Evolutionary conservation across 805 yeast genomes (phyloP), one percentile per base, ranked within the genome.

Genomic region (Schwanniomyces pseudopolymorphus): DNA sequence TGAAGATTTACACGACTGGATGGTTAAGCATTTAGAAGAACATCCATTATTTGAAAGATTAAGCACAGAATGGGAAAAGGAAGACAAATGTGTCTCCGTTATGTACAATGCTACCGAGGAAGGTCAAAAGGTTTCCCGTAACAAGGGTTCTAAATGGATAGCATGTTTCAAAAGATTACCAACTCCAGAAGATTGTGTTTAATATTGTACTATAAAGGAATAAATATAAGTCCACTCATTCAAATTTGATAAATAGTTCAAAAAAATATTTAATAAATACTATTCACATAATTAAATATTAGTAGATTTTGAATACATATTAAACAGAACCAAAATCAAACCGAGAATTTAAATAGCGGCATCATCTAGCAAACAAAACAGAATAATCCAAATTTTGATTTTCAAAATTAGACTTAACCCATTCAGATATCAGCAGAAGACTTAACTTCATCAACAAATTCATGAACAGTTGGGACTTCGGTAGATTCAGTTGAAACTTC

Each of bases 31-130:
- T 68, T 69, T 94, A 46, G 90, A 87, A 46, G 87, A 79, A 49
- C 99, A 94, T 67, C 97, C 98, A 3, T 68, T 94, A 59, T 94
- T 94, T 63, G 89, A 84, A 67, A 80, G 97, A 55, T 77, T 90
- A 52, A 69, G 78, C 37, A 72, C 79, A 50, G 91, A 87, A 52
- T 89, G 95, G 88, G 97, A 91, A 67, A 63, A 66, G 2, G 67
- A 74, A 19, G 99, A 94, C 66, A 70, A 72, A 51, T 91, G 98
- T 69, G 98, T 91, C 19, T 69, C 78, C 50, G 80, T 89, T 42
- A 94, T 94, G 98, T 81, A 81, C 48, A 83, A 85, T 50, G 84
- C 94, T n/a, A 94, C 99, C 1, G 99, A 94, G 67, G 99, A 94
- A 68, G 99, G 99, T 48, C 91, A 94, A 70, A 94, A 94, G 68